phyloP scores from a whole-genome alignment of 495 filamentous ascomycete species.

The Penicillium simplicissimum region DNA sequence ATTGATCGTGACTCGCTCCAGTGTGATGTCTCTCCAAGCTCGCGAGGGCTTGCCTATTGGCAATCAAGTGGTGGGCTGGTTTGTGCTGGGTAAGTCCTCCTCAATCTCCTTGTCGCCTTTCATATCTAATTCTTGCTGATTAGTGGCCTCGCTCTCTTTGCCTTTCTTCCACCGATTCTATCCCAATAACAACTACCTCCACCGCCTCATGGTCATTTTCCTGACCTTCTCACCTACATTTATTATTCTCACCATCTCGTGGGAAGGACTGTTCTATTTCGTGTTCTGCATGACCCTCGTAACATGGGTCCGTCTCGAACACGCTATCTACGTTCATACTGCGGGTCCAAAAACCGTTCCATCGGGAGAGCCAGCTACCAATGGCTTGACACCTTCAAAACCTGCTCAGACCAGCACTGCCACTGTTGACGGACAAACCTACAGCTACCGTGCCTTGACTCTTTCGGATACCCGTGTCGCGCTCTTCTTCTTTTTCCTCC shows the following conservation, averaged over 20 bases:
- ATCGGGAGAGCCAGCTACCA: conserved; percentile 7
- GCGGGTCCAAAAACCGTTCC: conserved; percentile 28
- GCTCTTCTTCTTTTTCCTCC: conserved; percentile 90
- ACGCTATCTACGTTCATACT: conserved; percentile 67
- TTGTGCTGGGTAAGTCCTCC: conserved; percentile 65
- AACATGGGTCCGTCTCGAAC: conserved; percentile 88
- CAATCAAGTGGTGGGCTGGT: conserved; percentile 86
- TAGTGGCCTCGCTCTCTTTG: conserved; percentile 73
- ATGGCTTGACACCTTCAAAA: conserved; percentile 25
- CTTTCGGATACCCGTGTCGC: conserved; percentile 83
- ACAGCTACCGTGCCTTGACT: conserved; percentile 67
- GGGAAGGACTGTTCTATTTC: conserved; percentile 96
- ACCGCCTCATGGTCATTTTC: conserved; percentile 86
- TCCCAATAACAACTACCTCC: conserved; percentile 86
- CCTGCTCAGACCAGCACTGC: conserved; percentile 32
- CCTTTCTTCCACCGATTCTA: conserved; percentile 80
- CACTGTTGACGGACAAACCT: conserved; percentile 38
- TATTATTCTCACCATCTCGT: conserved; percentile 95
- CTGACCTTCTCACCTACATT: conserved; percentile 92
- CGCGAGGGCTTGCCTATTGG: conserved; percentile 86
- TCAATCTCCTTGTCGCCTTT: background rate
- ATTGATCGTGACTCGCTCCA: conserved; percentile 83
- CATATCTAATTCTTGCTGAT: conserved; percentile 10
- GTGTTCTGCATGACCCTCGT: conserved; percentile 81
- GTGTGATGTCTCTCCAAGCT: conserved; percentile 76